A percentile compares a stretch with the other conserved stretches of the same genome.
phyloP scores from a whole-genome alignment of 2,329 filamentous ascomycete species.

The Fusarium euwallaceae region DNA sequence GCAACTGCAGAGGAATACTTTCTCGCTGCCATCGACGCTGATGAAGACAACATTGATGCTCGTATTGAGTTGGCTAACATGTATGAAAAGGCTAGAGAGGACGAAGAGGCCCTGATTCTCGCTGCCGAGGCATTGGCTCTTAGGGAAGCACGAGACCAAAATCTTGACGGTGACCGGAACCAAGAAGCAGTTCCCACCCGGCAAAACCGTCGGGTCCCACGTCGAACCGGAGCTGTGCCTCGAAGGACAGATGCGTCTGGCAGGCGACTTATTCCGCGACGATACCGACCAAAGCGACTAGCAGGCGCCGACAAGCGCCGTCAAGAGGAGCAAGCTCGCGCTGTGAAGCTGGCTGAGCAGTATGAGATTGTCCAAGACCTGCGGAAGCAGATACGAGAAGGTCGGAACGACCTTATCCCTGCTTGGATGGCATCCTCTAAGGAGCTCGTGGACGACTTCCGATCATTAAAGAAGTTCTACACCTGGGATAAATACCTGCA shows the following conservation, averaged over 20 bases:
- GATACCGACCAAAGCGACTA: conserved; percentile 62
- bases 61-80: conserved; percentile 85
- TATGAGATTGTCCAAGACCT: conserved; percentile 61
- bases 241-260: conserved; percentile 23
- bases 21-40: conserved; percentile 78
- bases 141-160: conserved; percentile 60
- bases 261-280: conserved; percentile 50
- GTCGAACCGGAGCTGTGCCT: conserved; percentile 24
- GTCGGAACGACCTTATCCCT: conserved; percentile 58
- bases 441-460: conserved; percentile 73
- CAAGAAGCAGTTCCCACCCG: conserved; percentile 2
- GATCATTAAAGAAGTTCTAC: conserved; percentile 73
- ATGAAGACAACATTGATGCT: conserved; percentile 80
- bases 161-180: conserved; percentile 13
- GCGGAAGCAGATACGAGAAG: conserved; percentile 57
- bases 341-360: conserved; percentile 55
- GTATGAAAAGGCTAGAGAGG: conserved; percentile 81
- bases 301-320: conserved; percentile 59
- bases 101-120: conserved; percentile 81
- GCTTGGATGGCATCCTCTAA: conserved; percentile 71
- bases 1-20: conserved; percentile 83
- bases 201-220: conserved; percentile 22
- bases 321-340: conserved; percentile 60
- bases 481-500: conserved; percentile 75
- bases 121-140: conserved; percentile 81